Evolutionary conservation across 306 rosid genomes (phyloP).

Genomic region (Cucurbita moschata): DNA sequence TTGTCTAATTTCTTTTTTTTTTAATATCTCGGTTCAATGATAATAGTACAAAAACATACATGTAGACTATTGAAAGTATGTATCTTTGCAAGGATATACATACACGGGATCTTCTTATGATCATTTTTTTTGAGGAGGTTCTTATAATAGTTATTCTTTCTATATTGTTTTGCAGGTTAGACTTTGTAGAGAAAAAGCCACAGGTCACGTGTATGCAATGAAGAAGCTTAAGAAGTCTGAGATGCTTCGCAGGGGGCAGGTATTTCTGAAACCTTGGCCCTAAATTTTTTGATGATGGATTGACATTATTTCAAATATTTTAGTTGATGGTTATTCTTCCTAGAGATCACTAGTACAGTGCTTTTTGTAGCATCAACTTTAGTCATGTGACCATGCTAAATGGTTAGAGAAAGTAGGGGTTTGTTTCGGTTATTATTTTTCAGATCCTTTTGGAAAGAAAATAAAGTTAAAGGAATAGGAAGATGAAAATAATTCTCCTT

Average conservation of each 20-base stretch:
- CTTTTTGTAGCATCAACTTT: neutral
- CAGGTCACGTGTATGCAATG: slow-evolving; percentile 81
- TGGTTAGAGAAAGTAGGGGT: neutral
- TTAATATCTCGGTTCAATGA: neutral
- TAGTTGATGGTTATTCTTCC: neutral
- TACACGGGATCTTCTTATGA: neutral
- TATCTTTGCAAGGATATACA: neutral
- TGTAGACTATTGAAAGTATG: neutral
- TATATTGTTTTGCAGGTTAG: slow-evolving; percentile 42
- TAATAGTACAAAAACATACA: neutral
- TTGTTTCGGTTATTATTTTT: neutral
- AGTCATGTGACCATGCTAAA: neutral
- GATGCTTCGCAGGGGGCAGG: slow-evolving; percentile 90
- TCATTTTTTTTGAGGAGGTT: neutral
- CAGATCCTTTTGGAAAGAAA: neutral
- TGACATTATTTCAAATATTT: neutral
- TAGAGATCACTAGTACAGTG: neutral
- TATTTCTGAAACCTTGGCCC: slow-evolving; percentile 2
- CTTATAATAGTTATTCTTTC: neutral
- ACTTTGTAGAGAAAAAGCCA: slow-evolving; percentile 62
- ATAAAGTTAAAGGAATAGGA: neutral
- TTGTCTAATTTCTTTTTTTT: neutral
- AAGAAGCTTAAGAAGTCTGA: slow-evolving; percentile 85
- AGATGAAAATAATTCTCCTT: neutral
- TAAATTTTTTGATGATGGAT: neutral